Percentiles rank a stretch among this genome's conserved stretches.
phyloP scores from a whole-genome alignment of 2,329 filamentous ascomycete species.

The Colletotrichum lentis region DNA sequence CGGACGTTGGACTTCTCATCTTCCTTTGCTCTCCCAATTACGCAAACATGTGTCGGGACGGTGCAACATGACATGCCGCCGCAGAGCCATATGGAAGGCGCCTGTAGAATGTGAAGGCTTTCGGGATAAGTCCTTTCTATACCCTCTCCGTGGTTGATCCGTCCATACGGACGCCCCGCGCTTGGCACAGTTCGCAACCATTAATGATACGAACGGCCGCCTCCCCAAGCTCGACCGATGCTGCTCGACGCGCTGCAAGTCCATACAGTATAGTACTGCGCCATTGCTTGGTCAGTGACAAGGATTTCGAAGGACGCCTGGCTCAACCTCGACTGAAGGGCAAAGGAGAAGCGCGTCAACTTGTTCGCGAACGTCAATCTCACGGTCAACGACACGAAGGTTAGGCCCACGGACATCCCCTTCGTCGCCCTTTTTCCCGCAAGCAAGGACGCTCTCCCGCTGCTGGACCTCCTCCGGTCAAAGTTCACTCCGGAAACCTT shows the following conservation, averaged over 20 bases:
- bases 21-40: neutral
- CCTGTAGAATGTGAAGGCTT: neutral
- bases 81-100: neutral
- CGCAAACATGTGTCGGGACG: neutral
- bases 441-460: neutral
- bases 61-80: neutral
- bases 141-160: neutral
- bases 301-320: too few relatives aligned
- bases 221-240: neutral
- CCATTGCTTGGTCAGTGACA: neutral
- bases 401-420: neutral
- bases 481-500: neutral
- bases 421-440: constrained; percentile 1
- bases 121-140: neutral
- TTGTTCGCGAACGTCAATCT: neutral
- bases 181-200: neutral
- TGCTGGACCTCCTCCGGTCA: neutral
- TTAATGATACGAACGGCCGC: neutral
- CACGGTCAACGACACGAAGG: neutral
- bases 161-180: neutral
- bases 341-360: neutral
- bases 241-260: neutral
- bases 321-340: neutral
- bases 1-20: neutral
- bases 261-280: neutral